Evolutionary conservation across 1,284 basidiomycete species (phyloP).

Genomic region (Thelephora terrestris): DNA sequence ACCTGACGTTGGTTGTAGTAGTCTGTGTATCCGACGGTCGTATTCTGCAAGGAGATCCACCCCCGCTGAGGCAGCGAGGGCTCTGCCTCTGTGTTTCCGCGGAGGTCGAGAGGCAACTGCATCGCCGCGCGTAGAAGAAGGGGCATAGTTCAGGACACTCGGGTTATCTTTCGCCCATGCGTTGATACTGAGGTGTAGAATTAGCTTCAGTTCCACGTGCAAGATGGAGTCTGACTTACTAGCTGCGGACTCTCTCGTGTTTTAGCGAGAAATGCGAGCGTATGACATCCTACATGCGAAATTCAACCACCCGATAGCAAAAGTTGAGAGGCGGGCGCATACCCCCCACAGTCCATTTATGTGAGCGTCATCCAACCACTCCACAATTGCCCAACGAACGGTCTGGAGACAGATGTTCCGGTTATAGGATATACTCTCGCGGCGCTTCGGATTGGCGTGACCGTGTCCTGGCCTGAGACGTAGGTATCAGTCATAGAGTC

Average conservation of each 20-base stretch:
- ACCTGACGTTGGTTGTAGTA: too few species aligned
- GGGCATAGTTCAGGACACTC: too few species aligned
- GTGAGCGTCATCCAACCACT: slow-evolving; percentile 38
- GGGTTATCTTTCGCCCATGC: too few species aligned
- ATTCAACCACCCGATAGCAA: neutral
- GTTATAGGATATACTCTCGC: slow-evolving; percentile 35
- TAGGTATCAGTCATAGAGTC: slow-evolving; percentile 1
- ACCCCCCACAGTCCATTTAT: slow-evolving; percentile 37
- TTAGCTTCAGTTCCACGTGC: neutral
- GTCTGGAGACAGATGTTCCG: slow-evolving; percentile 31
- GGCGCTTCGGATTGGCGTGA: slow-evolving; percentile 25
- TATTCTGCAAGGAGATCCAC: neutral
- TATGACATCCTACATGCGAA: slow-evolving; percentile 34
- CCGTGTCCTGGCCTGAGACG: slow-evolving; percentile 35
- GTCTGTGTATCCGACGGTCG: neutral
- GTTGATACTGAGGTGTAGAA: too few species aligned
- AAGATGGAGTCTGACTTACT: slow-evolving; percentile 21
- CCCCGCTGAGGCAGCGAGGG: neutral
- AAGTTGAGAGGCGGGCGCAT: slow-evolving; percentile 8
- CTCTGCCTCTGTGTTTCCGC: too few species aligned
- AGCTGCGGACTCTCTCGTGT: slow-evolving; percentile 29
- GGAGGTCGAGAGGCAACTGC: too few species aligned
- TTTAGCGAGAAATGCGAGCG: slow-evolving; percentile 35
- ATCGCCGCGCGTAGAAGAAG: too few species aligned
- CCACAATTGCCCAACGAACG: slow-evolving; percentile 38